Conservation (phyloP, 495 filamentous ascomycete species). For the Xylaria flabelliformis region DNA sequence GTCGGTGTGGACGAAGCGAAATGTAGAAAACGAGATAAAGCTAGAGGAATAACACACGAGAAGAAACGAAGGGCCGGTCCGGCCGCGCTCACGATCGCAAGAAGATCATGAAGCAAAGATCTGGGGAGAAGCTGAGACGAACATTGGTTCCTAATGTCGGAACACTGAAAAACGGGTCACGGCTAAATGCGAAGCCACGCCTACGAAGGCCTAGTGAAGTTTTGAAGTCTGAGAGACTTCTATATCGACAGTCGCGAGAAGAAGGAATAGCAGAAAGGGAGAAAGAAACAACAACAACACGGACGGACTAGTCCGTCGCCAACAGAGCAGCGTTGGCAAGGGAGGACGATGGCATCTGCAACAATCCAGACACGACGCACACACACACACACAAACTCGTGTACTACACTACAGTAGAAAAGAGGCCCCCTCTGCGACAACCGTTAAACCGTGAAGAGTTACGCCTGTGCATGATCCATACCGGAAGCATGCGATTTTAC, state of each 20-base stretch:
- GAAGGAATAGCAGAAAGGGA: slow-evolving; percentile 42
- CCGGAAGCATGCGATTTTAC: neutral
- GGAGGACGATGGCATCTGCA: slow-evolving; percentile 27
- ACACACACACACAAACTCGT: neutral
- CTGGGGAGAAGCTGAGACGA: slow-evolving; percentile 24
- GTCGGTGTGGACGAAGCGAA: slow-evolving; percentile 35
- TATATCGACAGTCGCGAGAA: slow-evolving; percentile 36
- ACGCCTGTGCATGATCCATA: slow-evolving; percentile 13
- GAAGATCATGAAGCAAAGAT: slow-evolving; percentile 47
- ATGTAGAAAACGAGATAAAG: slow-evolving; percentile 30
- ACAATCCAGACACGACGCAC: slow-evolving; percentile 11
- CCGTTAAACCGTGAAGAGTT: neutral
- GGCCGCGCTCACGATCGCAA: slow-evolving; percentile 46
- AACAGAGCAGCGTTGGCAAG: slow-evolving; percentile 27
- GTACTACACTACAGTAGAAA: slow-evolving; percentile 2
- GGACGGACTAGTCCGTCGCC: slow-evolving; percentile 16
- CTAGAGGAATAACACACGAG: slow-evolving; percentile 39
- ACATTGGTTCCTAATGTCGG: slow-evolving; percentile 25
- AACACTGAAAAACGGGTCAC: slow-evolving; percentile 31
- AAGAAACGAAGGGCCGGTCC: slow-evolving; percentile 48
- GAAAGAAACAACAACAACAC: slow-evolving; percentile 13
- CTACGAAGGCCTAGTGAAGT: slow-evolving; percentile 6
- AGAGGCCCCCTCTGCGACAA: neutral
- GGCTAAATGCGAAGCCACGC: slow-evolving; percentile 41
- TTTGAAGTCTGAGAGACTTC: slow-evolving; percentile 3